Evolutionary conservation across 176 grass and related monocot genomes (phyloP), one percentile per base, ranked within the genome.

Genomic region (Cenchrus purpureus): DNA sequence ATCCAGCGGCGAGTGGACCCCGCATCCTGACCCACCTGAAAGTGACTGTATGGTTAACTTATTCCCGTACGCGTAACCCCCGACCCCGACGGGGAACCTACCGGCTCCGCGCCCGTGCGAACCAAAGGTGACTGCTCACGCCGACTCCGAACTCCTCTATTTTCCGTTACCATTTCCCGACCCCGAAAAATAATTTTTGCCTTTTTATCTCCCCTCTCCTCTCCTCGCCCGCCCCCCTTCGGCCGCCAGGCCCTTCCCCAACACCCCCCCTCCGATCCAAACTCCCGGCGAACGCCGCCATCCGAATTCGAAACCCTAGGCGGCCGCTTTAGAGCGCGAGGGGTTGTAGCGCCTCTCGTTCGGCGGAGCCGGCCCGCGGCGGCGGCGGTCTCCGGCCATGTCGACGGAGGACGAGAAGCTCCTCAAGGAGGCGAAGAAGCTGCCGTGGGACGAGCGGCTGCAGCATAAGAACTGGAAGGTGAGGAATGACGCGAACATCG

Each of bases 401-500:
- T 79, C 97, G 88, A 99, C 97, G 78, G 97, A 99, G 86, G 97
- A 99, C 60, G 97, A 99, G 83, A 99, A 99, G 91, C 92, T 99
- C 78, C 90, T 99, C 78, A 99, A 96, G 89, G 97, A 99, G 89
- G 93, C 97, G 68, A 99, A 99, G 78, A 99, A 99, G 84, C 78
- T 94, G 52, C 94, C 97, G 13, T 99, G 97, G 97, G 97, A 99
- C 45, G 97, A 99, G 84, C 86, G 97, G 81, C 87, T 99, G 71
- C 88, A 94, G 17, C 97, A 99, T 77, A 99, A 99, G 78, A 99
- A 96, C 82, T 99, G 97, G 97, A 99, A 99, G 86, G 97, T 99
- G 74, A 88, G 97, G 52, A 99, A 99, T 73, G 97, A 99, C 83
- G 97, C 91, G 20, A 99, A 99, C 87, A 94, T 99, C 87, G 97